Percentiles rank a stretch among this genome's conserved stretches.
Conservation (phyloP, 805 yeast genomes). For the Groenewaldozyma tartarivorans region DNA sequence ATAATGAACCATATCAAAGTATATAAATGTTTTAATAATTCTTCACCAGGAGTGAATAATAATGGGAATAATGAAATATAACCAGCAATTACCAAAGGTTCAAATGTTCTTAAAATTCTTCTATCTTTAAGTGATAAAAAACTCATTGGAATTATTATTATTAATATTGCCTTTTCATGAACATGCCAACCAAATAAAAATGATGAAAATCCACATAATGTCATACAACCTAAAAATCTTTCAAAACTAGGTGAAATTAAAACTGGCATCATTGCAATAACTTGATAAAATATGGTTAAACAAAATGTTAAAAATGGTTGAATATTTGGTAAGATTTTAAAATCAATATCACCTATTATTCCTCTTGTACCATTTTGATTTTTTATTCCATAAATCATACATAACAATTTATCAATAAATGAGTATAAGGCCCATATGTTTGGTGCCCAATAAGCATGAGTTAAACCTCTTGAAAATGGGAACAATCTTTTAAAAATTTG, state of each 20-base stretch:
- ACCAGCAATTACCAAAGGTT: slow-evolving; percentile 67
- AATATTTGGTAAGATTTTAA: slow-evolving; percentile 70
- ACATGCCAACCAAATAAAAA: slow-evolving; percentile 98
- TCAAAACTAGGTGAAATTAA: slow-evolving; percentile 54
- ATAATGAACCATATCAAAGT: slow-evolving; percentile 81
- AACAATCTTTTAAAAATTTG: slow-evolving; percentile 63
- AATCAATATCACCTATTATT: slow-evolving; percentile 81
- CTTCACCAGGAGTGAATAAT: slow-evolving; percentile 69
- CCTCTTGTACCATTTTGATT: slow-evolving; percentile 61
- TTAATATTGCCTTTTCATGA: slow-evolving; percentile 92
- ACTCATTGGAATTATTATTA: slow-evolving; percentile 80
- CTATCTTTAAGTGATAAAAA: slow-evolving; percentile 65
- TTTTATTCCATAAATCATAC: slow-evolving; percentile 10
- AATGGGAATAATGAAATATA: slow-evolving; percentile 85
- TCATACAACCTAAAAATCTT: slow-evolving; percentile 73
- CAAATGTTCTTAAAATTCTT: slow-evolving; percentile 61
- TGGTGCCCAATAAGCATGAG: slow-evolving; percentile 99
- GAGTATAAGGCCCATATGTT: slow-evolving; percentile 95
- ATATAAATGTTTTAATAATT: slow-evolving; percentile 64
- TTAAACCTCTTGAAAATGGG: slow-evolving; percentile 90
- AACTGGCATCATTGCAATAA: slow-evolving; percentile 64
- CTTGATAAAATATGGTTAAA: slow-evolving; percentile 76
- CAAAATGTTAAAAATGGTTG: slow-evolving; percentile 69
- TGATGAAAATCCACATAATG: slow-evolving; percentile 85
- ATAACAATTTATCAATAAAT: slow-evolving; percentile 62